Conservation (phyloP, 495 filamentous ascomycete genomes). For the Coniosporium apollinis region DNA sequence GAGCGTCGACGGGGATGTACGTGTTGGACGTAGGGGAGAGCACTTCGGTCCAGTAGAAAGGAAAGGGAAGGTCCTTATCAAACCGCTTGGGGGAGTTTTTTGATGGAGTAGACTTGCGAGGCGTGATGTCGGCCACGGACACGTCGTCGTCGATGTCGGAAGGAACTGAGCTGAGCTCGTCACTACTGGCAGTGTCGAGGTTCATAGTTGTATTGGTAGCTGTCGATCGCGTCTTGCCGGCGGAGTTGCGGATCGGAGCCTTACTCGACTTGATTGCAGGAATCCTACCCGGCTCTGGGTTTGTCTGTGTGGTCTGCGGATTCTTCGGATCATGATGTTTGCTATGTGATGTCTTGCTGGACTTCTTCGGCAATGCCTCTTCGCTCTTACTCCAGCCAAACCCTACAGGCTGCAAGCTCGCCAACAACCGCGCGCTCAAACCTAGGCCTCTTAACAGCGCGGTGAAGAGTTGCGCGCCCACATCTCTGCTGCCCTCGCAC, state of each 20-base stretch:
- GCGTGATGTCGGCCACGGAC: conserved; percentile 29
- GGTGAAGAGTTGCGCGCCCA: conserved; percentile 81
- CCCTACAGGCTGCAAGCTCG: conserved; percentile 71
- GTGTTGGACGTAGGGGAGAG: conserved; percentile 63
- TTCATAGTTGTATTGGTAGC: conserved; percentile 18
- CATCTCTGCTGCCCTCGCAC: conserved; percentile 70
- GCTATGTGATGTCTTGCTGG: no score
- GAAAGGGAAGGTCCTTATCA: conserved; percentile 60
- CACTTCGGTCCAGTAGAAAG: conserved; percentile 88
- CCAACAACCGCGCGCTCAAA: conserved; percentile 63
- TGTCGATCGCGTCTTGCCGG: conserved; percentile 6
- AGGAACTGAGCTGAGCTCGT: conserved; percentile 10
- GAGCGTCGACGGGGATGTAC: conserved; percentile 59
- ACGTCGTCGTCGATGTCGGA: conserved; percentile 17
- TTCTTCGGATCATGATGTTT: no score
- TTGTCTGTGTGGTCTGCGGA: not conserved
- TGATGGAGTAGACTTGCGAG: conserved; percentile 16
- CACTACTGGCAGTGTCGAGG: conserved; percentile 21
- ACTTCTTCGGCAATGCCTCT: conserved; percentile 32
- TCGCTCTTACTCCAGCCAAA: conserved; percentile 86
- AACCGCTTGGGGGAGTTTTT: conserved; percentile 29
- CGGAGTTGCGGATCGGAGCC: conserved; percentile 4
- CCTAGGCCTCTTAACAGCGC: conserved; percentile 70
- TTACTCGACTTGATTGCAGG: conserved; percentile 1
- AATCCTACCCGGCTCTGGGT: not conserved